Percentiles rank a stretch among this genome's conserved stretches.
Evolutionary conservation across 2,329 filamentous ascomycete species (phyloP).

Genomic region (Cadophora sp.): DNA sequence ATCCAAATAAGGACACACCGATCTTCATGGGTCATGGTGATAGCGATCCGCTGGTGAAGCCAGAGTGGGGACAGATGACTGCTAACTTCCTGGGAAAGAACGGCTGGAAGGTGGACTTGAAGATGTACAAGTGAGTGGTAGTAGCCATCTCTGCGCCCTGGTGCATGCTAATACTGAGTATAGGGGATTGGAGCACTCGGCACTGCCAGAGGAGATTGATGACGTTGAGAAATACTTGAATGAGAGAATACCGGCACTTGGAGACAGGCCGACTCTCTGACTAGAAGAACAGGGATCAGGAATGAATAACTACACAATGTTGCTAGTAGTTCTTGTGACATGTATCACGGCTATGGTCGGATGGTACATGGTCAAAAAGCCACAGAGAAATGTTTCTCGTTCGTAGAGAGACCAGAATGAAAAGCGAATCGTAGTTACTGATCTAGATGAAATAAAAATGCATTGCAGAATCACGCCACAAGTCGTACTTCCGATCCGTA

Average conservation of each 20-base stretch:
- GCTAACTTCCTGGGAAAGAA: constrained; percentile 69
- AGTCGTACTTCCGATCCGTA: background rate
- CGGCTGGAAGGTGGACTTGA: constrained; percentile 78
- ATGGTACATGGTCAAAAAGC: constrained; percentile 19
- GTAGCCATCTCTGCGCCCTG: background rate
- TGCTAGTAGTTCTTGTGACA: constrained; percentile 15
- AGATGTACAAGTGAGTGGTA: constrained; percentile 71
- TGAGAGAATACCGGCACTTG: constrained; percentile 52
- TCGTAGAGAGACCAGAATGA: background rate
- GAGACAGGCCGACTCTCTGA: constrained; percentile 41
- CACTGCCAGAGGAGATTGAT: constrained; percentile 78
- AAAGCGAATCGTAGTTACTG: background rate
- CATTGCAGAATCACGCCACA: background rate
- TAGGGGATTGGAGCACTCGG: constrained; percentile 77
- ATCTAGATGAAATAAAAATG: background rate
- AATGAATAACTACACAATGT: constrained; percentile 4
- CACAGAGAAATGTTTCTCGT: background rate
- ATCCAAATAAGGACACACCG: constrained; percentile 75
- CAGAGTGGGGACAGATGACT: constrained; percentile 72
- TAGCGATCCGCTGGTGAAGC: constrained; percentile 74
- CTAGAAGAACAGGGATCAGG: constrained; percentile 2
- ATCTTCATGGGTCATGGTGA: constrained; percentile 92
- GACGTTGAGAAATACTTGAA: constrained; percentile 72
- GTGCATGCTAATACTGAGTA: constrained; percentile 13
- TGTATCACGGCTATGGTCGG: constrained; percentile 13